Evolutionary conservation across 1,284 basidiomycete genomes (phyloP).

Genomic region (Ganoderma meredithae): DNA sequence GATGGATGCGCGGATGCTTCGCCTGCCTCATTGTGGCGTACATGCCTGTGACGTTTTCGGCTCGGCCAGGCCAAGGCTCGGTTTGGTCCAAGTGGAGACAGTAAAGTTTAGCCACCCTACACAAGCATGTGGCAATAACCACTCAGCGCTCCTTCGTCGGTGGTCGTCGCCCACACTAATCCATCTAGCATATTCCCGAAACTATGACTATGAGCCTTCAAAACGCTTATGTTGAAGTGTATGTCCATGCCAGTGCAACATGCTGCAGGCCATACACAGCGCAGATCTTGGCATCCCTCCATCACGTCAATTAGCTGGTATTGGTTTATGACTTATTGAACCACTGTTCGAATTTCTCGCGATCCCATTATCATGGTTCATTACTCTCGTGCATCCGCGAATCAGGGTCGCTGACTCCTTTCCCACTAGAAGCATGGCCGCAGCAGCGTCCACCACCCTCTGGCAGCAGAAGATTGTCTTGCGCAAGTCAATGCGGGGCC

Average conservation of each 20-base stretch:
- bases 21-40: not conserved
- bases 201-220: not conserved
- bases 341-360: not conserved
- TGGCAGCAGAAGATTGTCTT: constrained; percentile 58
- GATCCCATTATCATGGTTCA: not conserved
- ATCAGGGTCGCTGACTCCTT: not conserved
- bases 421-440: constrained; percentile 9
- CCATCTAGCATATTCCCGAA: not conserved
- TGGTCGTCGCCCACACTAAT: not conserved
- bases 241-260: too few species aligned
- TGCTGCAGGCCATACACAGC: not conserved
- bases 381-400: not conserved
- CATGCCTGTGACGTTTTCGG: not conserved
- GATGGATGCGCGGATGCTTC: too few species aligned
- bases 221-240: not conserved
- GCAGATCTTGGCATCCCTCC: not conserved
- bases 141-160: not conserved
- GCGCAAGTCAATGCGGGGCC: constrained; percentile 53
- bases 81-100: not conserved
- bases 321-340: not conserved
- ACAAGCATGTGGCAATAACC: constrained; percentile 2
- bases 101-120: not conserved
- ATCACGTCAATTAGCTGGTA: not conserved
- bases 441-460: constrained; percentile 25
- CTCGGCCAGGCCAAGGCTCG: not conserved